phyloP scores from a whole-genome alignment of 176 grass and related monocot genomes.

The bread wheat (Triticum aestivum) region IWGSC_CS_RefSeq_v2.1 NC_057806.1:367376381-367376880 shows the following conservation, averaged over 20 bases:
- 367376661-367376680: neutral
- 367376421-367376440: neutral
- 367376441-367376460: constrained; percentile 15
- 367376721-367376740: too few species aligned
- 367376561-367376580: neutral
- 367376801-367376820: too few species aligned
- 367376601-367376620: neutral
- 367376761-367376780: too few species aligned
- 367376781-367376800: too few species aligned
- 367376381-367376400: constrained; percentile 14
- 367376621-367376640: neutral
- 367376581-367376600: neutral
- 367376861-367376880: too few species aligned
- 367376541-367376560: neutral
- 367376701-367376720: too few species aligned
- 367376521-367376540: neutral
- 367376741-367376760: too few species aligned
- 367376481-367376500: neutral
- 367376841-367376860: too few species aligned
- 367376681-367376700: neutral
- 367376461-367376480: neutral
- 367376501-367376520: constrained; percentile 6
- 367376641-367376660: neutral
- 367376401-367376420: constrained; percentile 12
- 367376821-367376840: too few species aligned